Evolutionary conservation across 108 stramenopile genomes (phyloP), one percentile per base, ranked within the genome.

Genomic region (Fragilariopsis cylindrus): DNA sequence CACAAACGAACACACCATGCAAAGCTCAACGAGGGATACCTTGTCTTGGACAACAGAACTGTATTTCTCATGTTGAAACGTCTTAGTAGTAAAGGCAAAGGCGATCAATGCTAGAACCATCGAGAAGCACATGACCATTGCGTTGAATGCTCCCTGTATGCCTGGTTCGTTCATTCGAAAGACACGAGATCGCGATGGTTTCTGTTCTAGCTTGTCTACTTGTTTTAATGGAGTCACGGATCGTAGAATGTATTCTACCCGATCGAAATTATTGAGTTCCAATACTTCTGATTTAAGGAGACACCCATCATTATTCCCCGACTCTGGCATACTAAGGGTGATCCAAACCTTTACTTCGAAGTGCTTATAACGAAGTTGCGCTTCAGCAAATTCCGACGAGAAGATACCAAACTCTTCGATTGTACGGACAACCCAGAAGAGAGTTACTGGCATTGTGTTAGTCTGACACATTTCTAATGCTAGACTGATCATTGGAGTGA

Each of bases 291-390:
- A 7, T 62, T 42, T 62, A 3, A 11, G 6, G 4, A 21, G 39
- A 21, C 11, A n/a, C 7, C 13, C 6, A 11, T 43, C 39, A 21
- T 9, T 39, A 40, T 41, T 40, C 39, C 60, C 13, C 43, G 60
- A 13, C 43, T 62, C 60, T 39, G 60, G 60, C 12, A 40, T n/a
- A 42, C 60, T 62, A 11, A 62, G 19, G 11, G 60, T 62, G 39
- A 62, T 62, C 60, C 60, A 62, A 13, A 62, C 60, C 60, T 62
- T 62, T 5, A 62, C 60, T 7, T 7, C 9, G 7, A 62, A 42
- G 39, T 62, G 41, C 13, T n/a, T 11, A 11, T 5, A 41, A 12
- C 21, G 19, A 11, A 5, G 19, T 13, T 40, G 41, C 9, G 60
- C 60, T 7, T 62, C 11, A 5, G 6, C 6, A 5, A 62, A 42